Evolutionary conservation across 257 asterid genomes (phyloP), one percentile per base, ranked within the genome.

Genomic region (Galeopsis tetrahit): DNA sequence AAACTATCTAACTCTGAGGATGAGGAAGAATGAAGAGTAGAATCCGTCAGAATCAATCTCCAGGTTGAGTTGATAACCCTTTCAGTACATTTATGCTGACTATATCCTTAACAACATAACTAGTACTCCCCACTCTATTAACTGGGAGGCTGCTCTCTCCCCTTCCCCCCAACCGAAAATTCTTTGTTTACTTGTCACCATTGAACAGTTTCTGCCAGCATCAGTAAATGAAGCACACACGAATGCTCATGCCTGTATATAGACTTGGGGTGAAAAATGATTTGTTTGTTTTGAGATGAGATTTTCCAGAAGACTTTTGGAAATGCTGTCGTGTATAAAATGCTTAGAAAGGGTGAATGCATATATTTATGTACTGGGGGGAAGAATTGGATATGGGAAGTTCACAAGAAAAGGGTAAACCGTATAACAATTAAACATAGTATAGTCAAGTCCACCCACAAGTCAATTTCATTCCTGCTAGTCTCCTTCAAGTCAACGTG

Each of bases 1-100:
- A 55, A 58, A 63, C 10, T 68, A 21, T 51, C 83, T 6, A 69
- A 66, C 66, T 63, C 81, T 6, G 79, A 80, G 69, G 83, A 80
- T 36, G 84, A 66, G 48, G 71, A 82, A 69, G 75, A 66, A 76
- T 83, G 82, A 83, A 17, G 28, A 52, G 10, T 61, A 6, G 33
- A 67, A 42, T 60, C 2, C 67, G 4, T 34, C 40, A 51, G 66
- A 60, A 73, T 53, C 75, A 43, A 49, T 65, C 59, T 65, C 74
- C 32, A 34, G 51, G 82, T 77, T 82, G 66, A 73, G 72, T 65
- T 39, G 52, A 8, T 75, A 62, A 62, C 59, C 72, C 5, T 49
- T 49, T 51, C 9, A 28, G 10, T 63, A 15, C 51, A 65, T 60
- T 14, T 73, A 3, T 73, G 17, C 32, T 33, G 9, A 4, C 39